Percentiles rank a stretch among this genome's conserved stretches.
phyloP scores from a whole-genome alignment of 2,329 filamentous ascomycete species.

The Cladosporium cucumerinum region DNA sequence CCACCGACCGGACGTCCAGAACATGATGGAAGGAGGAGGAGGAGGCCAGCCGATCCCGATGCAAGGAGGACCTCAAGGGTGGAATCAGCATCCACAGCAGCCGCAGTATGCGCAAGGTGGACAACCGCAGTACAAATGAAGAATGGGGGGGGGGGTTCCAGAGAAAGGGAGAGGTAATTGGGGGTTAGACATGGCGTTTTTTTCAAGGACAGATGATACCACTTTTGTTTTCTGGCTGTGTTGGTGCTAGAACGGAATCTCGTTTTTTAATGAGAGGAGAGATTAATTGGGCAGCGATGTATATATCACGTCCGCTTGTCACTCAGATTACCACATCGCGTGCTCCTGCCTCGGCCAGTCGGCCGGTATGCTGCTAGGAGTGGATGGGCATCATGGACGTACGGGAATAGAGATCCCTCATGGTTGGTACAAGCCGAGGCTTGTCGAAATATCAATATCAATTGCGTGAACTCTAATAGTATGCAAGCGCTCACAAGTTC shows the following conservation, averaged over 20 bases:
- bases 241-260: not conserved
- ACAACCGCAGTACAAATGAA: conserved; percentile 21
- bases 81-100: conserved; percentile 17
- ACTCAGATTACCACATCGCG: not conserved
- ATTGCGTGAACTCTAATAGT: not conserved
- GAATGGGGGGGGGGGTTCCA: too few relatives aligned
- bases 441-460: not conserved
- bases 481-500: not conserved
- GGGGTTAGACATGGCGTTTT: conserved; percentile 5
- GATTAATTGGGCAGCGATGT: not conserved
- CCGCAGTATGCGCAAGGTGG: conserved; percentile 23
- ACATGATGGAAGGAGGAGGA: conserved; percentile 33
- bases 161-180: not conserved
- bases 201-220: conserved; percentile 5
- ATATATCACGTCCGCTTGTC: not conserved
- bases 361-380: not conserved
- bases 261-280: not conserved
- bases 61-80: conserved; percentile 30
- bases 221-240: conserved; percentile 3
- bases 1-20: conserved; percentile 39
- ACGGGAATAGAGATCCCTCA: too few relatives aligned
- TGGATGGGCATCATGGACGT: not conserved
- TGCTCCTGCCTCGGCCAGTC: not conserved
- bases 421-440: too few relatives aligned
- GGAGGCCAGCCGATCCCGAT: conserved; percentile 31